Evolutionary conservation across 2,329 filamentous ascomycete species (phyloP).

Genomic region (Aspergillus tubingensis): DNA sequence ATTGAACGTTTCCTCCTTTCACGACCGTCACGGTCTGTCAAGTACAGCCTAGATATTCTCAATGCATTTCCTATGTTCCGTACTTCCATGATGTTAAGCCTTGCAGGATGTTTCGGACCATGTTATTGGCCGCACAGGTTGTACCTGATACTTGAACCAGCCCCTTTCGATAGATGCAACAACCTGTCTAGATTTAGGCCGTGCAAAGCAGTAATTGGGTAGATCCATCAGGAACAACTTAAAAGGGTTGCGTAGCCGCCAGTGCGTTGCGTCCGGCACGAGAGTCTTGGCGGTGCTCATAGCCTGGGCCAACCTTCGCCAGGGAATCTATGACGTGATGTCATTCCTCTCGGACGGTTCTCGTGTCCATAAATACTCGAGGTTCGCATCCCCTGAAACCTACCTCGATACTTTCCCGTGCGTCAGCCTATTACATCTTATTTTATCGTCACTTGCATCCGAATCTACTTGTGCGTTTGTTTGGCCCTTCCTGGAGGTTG

Average conservation of each 20-base stretch:
- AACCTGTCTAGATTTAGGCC: neutral
- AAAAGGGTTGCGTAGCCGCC: neutral
- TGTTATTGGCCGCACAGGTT: neutral
- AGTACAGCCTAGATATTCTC: conserved; percentile 36
- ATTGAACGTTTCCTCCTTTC: conserved; percentile 20
- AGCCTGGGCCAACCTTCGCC: conserved; percentile 19
- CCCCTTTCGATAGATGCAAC: neutral
- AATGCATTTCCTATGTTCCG: conserved; percentile 27
- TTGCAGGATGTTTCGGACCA: neutral
- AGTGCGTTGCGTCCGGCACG: neutral
- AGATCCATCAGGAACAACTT: neutral
- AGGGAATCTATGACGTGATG: conserved; percentile 36
- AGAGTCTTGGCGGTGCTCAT: conserved; percentile 16
- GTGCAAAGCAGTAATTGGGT: neutral
- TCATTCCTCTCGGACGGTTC: conserved; percentile 24
- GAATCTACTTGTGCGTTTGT: neutral
- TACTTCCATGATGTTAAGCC: neutral
- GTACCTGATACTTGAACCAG: neutral
- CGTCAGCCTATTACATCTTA: neutral
- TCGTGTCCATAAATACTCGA: conserved; percentile 26
- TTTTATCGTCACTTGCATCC: neutral
- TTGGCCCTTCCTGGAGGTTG: neutral
- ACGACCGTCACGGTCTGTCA: conserved; percentile 30
- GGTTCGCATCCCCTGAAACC: conserved; percentile 8
- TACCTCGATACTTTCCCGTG: neutral